phyloP scores from a whole-genome alignment of 1,139 yeast genomes.

The Meyerozyma carpophila region DNA sequence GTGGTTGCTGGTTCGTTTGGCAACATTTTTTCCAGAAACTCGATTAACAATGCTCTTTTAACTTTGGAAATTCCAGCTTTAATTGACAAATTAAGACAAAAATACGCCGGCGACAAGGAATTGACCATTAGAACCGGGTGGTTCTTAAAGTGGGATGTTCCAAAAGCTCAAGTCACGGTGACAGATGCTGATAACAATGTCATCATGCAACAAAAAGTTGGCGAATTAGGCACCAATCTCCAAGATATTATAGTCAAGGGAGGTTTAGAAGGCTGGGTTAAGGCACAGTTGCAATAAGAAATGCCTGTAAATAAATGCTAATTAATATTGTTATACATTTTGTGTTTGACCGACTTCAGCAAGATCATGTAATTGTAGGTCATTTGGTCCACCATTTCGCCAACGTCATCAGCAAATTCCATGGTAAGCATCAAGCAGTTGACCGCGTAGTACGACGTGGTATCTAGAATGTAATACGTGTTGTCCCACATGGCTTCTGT shows the following conservation, averaged over 20 bases:
- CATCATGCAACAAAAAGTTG: conserved; percentile 79
- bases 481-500: conserved; percentile 7
- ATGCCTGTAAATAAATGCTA: conserved; percentile 5
- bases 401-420: conserved; percentile 19
- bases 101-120: conserved; percentile 53
- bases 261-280: conserved; percentile 98
- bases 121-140: conserved; percentile 93
- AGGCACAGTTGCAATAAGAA: conserved; percentile 51
- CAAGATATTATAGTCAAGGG: conserved; percentile 97
- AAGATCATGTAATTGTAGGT: conserved; percentile 19
- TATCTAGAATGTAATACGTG: conserved; percentile 17
- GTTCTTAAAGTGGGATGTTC: conserved; percentile 90
- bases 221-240: conserved; percentile 89
- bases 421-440: conserved; percentile 22
- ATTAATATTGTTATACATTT: conserved; percentile 27
- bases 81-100: conserved; percentile 68
- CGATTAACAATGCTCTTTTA: conserved; percentile 90
- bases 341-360: conserved; percentile 22
- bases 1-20: conserved; percentile 98
- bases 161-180: conserved; percentile 73
- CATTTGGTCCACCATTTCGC: conserved; percentile 17
- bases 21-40: conserved; percentile 90
- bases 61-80: conserved; percentile 91
- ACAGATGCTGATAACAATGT: conserved; percentile 62
- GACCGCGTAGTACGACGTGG: conserved; percentile 23